Evolutionary conservation across 176 grass and related monocot genomes (phyloP), one percentile per base, ranked within the genome.

Genomic region (Raddia guianensis): DNA sequence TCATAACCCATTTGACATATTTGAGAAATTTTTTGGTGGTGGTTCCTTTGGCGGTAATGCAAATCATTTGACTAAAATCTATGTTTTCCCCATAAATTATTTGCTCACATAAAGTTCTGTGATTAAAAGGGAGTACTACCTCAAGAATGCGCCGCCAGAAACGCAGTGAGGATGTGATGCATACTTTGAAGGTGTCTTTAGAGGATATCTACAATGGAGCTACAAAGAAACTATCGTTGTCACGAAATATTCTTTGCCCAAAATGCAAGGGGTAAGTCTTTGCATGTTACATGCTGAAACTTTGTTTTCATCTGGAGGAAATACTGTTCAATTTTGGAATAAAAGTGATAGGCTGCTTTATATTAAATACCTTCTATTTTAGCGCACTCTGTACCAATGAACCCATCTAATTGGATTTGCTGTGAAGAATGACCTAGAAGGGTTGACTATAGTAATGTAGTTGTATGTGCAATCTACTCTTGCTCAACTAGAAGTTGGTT

Each of bases 1-100:
- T 54, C 93, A 92, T 77, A 95, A 65, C 73, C 90, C 87, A 2
- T 92, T 92, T 77, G 90, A 90, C 66, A 95, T 95, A 86, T 92
- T 92, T 83, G 93, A 90, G 82, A 75, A 95, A 48, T 90, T 95
- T 57, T 92, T 95, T 49, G 87, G 90, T 11, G 86, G 86, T 64
- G 91, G 81, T 63, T 66, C 78, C 27, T 95, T 92, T 92, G 87
- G 74, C 51, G 87, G 85, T 90, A 80, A 80, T 58, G 55, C 33
- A 65, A 66, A 61, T 54, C 5, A 49, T 63, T 35, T 66, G 9
- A 37, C 6, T 66, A 40, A 68, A 48, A 18, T 46, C 45, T 18
- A 43, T 81, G 15, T 58, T 61, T 35, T 53, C 9, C 16, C 13
- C 32, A 6, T 18, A 2, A 14, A 32, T 21, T 80, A 14, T 72